Percentiles rank a stretch among this genome's conserved stretches.
These are phyloP conservation scores for Neonectria punicea DNA, from an alignment of 2,329 filamentous ascomycete species.

Conservation along the genomic window DNA sequence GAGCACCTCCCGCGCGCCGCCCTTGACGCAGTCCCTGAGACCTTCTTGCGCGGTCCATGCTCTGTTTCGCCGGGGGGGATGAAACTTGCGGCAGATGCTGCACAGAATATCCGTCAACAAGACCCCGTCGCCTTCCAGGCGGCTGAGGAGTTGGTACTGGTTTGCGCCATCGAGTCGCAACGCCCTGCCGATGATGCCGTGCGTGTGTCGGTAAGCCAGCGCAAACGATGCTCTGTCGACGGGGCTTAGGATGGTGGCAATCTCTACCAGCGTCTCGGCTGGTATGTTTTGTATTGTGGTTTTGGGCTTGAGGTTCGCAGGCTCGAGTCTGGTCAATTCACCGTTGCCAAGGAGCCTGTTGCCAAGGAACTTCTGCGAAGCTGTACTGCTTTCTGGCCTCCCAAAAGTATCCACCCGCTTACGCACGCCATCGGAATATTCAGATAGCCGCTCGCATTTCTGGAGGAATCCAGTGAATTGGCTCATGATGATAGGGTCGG, in stretches of 20 bases:
- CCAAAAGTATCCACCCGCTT: too few relatives aligned
- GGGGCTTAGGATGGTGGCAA: not conserved
- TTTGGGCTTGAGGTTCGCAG: too few relatives aligned
- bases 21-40: not conserved
- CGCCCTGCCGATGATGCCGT: not conserved
- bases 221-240: not conserved
- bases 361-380: too few relatives aligned
- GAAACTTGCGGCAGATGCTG: not conserved
- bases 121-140: not conserved
- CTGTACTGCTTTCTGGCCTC: too few relatives aligned
- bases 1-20: not conserved
- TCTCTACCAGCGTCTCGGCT: not conserved
- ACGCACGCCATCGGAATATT: too few relatives aligned
- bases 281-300: not conserved
- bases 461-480: too few relatives aligned
- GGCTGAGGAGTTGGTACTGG: not conserved
- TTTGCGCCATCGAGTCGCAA: not conserved
- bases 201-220: not conserved
- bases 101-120: not conserved
- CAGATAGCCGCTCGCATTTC: too few relatives aligned
- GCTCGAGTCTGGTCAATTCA: too few relatives aligned
- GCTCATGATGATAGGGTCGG: too few relatives aligned
- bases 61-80: not conserved
- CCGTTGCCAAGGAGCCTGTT: too few relatives aligned
- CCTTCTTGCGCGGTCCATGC: not conserved